Evolutionary conservation across 192 early-diverging fungal genomes (phyloP).

Genomic region (Coemansia aciculifera): DNA sequence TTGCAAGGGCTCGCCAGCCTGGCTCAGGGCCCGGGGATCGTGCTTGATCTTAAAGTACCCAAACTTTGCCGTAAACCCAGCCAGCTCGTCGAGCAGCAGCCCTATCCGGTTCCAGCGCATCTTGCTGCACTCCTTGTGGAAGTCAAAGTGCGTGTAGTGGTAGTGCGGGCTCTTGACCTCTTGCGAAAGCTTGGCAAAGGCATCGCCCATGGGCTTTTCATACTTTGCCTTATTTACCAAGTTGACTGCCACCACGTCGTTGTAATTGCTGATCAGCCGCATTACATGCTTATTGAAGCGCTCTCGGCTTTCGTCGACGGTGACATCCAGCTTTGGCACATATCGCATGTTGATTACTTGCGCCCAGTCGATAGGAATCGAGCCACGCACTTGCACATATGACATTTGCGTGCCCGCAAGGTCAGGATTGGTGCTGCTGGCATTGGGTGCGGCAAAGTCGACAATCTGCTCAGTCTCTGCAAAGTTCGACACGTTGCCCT

Average conservation of each 20-base stretch:
- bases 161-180: conserved; percentile 58
- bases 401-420: conserved; percentile 56
- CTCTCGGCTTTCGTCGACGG: conserved; percentile 42
- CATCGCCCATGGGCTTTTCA: conserved; percentile 80
- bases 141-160: conserved; percentile 93
- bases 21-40: background rate
- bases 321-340: conserved; percentile 80
- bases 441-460: conserved; percentile 54
- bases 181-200: conserved; percentile 70
- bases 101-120: conserved; percentile 93
- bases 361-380: conserved; percentile 92
- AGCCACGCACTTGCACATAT: conserved; percentile 93
- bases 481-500: conserved; percentile 95
- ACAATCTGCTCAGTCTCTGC: conserved; percentile 97
- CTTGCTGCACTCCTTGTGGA: conserved; percentile 94
- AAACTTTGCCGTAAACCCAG: conserved; percentile 62
- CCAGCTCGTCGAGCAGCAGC: conserved; percentile 77
- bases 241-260: conserved; percentile 85
- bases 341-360: conserved; percentile 93
- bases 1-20: conserved; percentile 8
- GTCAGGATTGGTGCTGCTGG: conserved; percentile 14
- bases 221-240: conserved; percentile 93
- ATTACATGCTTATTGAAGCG: conserved; percentile 43
- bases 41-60: conserved; percentile 53
- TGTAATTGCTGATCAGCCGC: conserved; percentile 63